Conservation (phyloP, 192 early-diverging fungal genomes). For the Ambispora gerdemannii region DNA sequence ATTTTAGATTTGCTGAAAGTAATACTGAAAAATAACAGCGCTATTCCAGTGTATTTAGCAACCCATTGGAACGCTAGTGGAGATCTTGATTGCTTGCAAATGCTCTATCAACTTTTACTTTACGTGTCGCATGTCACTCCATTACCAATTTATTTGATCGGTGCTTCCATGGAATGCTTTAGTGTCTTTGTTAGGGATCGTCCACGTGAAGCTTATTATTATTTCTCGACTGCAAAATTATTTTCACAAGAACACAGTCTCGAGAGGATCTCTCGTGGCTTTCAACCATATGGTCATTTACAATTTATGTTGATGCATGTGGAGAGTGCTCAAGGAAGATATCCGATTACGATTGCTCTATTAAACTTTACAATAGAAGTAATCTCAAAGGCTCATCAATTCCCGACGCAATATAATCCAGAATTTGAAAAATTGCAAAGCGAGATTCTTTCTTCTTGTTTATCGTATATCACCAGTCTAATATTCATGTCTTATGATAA, state of each 20-base stretch:
- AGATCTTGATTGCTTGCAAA: conserved; percentile 27
- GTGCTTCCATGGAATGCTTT: conserved; percentile 33
- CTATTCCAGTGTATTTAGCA: conserved; percentile 20
- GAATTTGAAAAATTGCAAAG: conserved; percentile 36
- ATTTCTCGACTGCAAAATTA: conserved; percentile 34
- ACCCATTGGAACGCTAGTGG: not conserved
- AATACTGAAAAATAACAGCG: conserved; percentile 15
- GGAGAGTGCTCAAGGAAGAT: conserved; percentile 35
- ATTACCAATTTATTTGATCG: conserved; percentile 35
- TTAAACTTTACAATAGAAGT: conserved; percentile 32
- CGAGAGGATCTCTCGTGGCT: not conserved
- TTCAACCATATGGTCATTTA: conserved; percentile 35
- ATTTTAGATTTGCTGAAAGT: conserved; percentile 32
- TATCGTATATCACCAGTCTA: conserved; percentile 37
- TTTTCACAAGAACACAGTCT: conserved; percentile 30
- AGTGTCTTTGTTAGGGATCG: not conserved
- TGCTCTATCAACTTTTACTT: conserved; percentile 35
- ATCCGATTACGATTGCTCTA: conserved; percentile 38
- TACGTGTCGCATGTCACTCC: conserved; percentile 35
- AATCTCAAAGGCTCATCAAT: conserved; percentile 31
- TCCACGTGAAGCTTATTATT: conserved; percentile 33
- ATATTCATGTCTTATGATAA: conserved; percentile 42
- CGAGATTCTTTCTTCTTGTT: conserved; percentile 37
- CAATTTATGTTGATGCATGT: conserved; percentile 24
- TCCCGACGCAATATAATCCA: conserved; percentile 34